Evolutionary conservation across 2,329 filamentous ascomycete genomes (phyloP).

Genomic region (Xylaria polymorpha): DNA sequence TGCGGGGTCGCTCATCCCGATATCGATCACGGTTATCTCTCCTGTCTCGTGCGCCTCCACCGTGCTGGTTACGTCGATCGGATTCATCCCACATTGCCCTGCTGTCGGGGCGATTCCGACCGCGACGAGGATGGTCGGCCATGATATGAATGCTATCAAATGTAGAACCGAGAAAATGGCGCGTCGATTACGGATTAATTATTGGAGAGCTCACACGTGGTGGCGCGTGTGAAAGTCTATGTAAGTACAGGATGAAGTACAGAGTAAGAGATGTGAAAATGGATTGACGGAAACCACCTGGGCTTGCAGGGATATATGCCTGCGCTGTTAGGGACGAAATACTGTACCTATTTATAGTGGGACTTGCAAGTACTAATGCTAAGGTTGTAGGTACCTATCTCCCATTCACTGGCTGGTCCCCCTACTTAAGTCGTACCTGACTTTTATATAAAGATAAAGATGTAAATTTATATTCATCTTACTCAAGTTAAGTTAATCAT

Average conservation of each 20-base stretch:
- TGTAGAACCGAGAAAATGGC: constrained; percentile 13
- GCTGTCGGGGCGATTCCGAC: constrained; percentile 62
- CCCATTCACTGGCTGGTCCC: too few relatives aligned
- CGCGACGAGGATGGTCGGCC: constrained; percentile 62
- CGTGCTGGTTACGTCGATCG: constrained; percentile 54
- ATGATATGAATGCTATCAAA: constrained; percentile 50
- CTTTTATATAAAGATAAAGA: too few relatives aligned
- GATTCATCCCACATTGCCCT: constrained; percentile 71
- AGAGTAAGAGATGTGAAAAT: constrained; percentile 5
- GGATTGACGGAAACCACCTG: not conserved
- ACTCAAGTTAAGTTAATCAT: too few relatives aligned
- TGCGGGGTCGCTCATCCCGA: constrained; percentile 48
- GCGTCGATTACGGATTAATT: not conserved
- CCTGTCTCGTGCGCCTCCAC: constrained; percentile 43
- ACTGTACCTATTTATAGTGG: constrained; percentile 41
- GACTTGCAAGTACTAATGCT: too few relatives aligned
- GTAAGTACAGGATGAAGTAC: not conserved
- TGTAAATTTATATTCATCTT: too few relatives aligned
- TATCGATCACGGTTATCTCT: constrained; percentile 49
- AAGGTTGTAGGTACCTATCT: not conserved
- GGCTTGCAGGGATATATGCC: constrained; percentile 10
- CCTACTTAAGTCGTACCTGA: too few relatives aligned
- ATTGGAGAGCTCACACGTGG: not conserved
- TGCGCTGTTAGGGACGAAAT: constrained; percentile 25
- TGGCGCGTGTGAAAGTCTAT: not conserved